Evolutionary conservation across 345 rosid genomes (phyloP).

Genomic region (Limnanthes douglasii): DNA sequence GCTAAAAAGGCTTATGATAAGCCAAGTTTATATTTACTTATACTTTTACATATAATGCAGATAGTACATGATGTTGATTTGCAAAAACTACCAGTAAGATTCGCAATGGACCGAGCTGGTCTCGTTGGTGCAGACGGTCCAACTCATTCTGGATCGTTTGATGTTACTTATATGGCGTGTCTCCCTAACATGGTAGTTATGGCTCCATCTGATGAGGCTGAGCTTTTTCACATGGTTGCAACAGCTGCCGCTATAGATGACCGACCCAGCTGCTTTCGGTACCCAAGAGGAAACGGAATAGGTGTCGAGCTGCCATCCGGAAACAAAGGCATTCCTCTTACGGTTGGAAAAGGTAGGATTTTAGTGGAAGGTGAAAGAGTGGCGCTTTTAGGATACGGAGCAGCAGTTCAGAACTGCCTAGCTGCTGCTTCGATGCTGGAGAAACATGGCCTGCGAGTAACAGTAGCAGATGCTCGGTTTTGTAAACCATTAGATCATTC

Average conservation of each 20-base stretch:
- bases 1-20: conserved; percentile 1
- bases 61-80: conserved; percentile 94
- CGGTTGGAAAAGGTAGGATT: conserved; percentile 88
- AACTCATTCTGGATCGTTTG: conserved; percentile 92
- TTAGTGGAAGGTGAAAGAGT: conserved; percentile 77
- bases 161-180: conserved; percentile 95
- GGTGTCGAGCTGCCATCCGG: conserved; percentile 63
- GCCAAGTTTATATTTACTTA: neutral
- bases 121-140: conserved; percentile 99
- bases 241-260: conserved; percentile 87
- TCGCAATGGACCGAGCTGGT: conserved; percentile 98
- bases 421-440: conserved; percentile 53
- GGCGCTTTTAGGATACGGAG: conserved; percentile 77
- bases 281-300: conserved; percentile 87
- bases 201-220: conserved; percentile 99
- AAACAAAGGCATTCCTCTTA: conserved; percentile 77
- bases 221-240: conserved; percentile 94
- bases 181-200: conserved; percentile 98
- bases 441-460: conserved; percentile 29
- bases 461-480: conserved; percentile 87
- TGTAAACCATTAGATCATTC: conserved; percentile 78
- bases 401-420: conserved; percentile 81
- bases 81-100: conserved; percentile 92
- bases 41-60: conserved; percentile 22
- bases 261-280: conserved; percentile 93